Percentiles rank a stretch among this genome's conserved stretches.
Conservation (phyloP, 371 early-diverging fungal species). For the Chytridium lagenaria region DNA sequence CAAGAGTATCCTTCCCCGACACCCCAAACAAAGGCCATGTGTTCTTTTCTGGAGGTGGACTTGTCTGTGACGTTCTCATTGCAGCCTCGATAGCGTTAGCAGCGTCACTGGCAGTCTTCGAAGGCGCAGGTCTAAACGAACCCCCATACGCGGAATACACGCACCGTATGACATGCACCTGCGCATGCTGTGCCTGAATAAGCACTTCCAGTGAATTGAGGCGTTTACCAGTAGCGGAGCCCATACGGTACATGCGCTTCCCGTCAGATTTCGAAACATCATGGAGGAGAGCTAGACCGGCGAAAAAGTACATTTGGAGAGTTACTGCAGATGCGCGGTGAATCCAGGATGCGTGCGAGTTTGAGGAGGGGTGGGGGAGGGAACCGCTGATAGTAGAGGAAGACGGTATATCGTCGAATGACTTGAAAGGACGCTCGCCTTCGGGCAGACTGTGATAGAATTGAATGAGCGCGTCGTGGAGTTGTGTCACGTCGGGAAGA, state of each 20-base stretch:
- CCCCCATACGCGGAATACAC: constrained; percentile 4
- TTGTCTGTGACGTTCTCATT: neutral
- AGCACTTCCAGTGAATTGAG: neutral
- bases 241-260: neutral
- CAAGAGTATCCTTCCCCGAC: neutral
- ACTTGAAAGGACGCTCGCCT: constrained; percentile 2
- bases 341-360: neutral
- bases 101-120: neutral
- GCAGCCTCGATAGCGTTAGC: neutral
- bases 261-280: neutral
- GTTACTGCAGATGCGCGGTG: neutral
- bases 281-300: neutral
- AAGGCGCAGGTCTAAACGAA: neutral
- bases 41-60: neutral
- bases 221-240: neutral
- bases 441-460: neutral
- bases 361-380: neutral
- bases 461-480: neutral
- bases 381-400: no score
- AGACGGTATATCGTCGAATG: neutral
- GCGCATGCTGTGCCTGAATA: neutral
- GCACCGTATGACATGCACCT: constrained; percentile 1
- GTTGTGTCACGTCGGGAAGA: neutral
- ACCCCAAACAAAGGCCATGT: neutral
- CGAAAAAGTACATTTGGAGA: neutral